Evolutionary conservation across 441 rosid species (phyloP).

Genomic region (Arabidopsis lyrata): DNA sequence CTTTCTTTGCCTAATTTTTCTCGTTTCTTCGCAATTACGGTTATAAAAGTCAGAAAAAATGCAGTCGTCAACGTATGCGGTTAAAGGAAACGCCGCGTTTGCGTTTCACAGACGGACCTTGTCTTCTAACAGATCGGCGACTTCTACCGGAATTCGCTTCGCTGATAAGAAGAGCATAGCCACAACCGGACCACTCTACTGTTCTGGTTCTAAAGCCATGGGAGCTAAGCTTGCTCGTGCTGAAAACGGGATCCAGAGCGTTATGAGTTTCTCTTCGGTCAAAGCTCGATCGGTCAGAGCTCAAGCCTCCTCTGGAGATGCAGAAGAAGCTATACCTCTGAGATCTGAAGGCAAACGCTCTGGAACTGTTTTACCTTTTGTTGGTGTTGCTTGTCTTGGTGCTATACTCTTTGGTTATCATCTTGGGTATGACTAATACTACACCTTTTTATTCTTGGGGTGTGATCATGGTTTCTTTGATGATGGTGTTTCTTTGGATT

Average conservation of each 20-base stretch:
- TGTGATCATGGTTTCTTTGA: conserved; percentile 5
- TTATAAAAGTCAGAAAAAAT: conserved; percentile 50
- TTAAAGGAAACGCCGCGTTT: conserved; percentile 52
- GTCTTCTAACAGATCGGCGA: conserved; percentile 40
- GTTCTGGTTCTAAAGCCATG: conserved; percentile 51
- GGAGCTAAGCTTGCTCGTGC: conserved; percentile 69
- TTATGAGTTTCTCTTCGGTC: conserved; percentile 51
- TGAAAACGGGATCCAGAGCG: conserved; percentile 42
- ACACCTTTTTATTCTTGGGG: not conserved
- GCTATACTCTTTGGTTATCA: conserved; percentile 97
- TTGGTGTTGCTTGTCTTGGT: conserved; percentile 95
- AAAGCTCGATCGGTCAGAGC: conserved; percentile 75
- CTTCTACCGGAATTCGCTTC: conserved; percentile 43
- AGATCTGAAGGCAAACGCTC: conserved; percentile 59
- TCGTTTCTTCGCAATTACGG: conserved; percentile 21
- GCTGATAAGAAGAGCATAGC: not conserved
- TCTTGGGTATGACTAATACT: conserved; percentile 67
- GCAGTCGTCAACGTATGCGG: conserved; percentile 64
- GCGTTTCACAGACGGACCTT: conserved; percentile 47
- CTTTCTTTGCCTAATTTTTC: conserved; percentile 38
- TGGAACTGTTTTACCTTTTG: conserved; percentile 85
- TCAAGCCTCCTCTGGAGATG: conserved; percentile 75
- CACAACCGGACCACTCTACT: conserved; percentile 38
- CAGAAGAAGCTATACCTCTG: conserved; percentile 58
- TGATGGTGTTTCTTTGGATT: conserved; percentile 16